Evolutionary conservation across 257 asterid species (phyloP), one percentile per base, ranked within the genome.

Genomic region (Nicotiana obtusifolia): DNA sequence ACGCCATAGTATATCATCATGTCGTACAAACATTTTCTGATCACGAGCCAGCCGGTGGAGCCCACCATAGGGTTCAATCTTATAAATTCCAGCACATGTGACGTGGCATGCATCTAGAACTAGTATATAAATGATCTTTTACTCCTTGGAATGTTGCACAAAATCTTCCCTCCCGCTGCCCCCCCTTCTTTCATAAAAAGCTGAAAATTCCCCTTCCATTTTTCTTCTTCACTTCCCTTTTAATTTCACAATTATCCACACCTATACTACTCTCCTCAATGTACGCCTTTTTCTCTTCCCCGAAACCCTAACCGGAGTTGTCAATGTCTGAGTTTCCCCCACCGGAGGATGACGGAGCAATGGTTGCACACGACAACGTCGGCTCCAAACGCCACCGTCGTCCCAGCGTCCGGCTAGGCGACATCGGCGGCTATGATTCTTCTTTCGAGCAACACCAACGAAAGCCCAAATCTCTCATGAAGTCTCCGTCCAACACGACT

Each of bases 321-420:
- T 26, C 24, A 9, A 79, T 37, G 82, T 37, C 73, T 7, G 81
- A 15, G 28, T 3, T 30, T 7, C 61, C 19, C 10, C 54, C 82
- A 35, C 35, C 75, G 47, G 76, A 16, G 13, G 10, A 80, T 31
- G 61, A 62, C 64, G 76, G 62, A 37, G 73, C 19, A n/a, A 30
- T 53, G 82, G 47, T 6, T 8, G 82, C 82, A 20, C 57, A 24
- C 7, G 64, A 62, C 57, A 33, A 62, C 35, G 13, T 44, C 15
- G 86, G 71, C 0, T 47, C 82, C 3, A 84, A 84, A 52, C 81
- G 86, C 33, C 81, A 80, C 56, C 82, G 86, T 30, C 80, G 84
- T 5, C 86, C 86, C 14, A 84, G 84, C 62, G 84, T 84, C 64
- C 68, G 84, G 15, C 33, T 84, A 53, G 84, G 81, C 6, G 86